A percentile compares a stretch with the other conserved stretches of the same genome.
These are phyloP conservation scores for Dactylellina drechsleri DNA, from an alignment of 2,329 filamentous ascomycete genomes.

Conservation along the genomic window DNA sequence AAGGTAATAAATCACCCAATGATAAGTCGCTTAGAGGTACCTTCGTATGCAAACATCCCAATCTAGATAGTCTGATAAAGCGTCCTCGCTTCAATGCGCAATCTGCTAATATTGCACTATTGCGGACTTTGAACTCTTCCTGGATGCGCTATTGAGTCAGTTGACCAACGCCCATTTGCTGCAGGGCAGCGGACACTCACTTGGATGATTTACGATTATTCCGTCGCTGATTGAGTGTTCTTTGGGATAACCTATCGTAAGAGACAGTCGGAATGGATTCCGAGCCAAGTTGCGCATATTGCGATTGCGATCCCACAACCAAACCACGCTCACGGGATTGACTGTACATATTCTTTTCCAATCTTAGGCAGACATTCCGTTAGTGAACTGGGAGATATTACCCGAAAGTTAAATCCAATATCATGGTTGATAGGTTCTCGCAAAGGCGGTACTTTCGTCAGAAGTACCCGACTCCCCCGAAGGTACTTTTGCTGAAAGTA, in stretches of 20 bases:
- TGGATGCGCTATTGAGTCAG: constrained; percentile 12
- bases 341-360: constrained; percentile 3
- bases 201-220: constrained; percentile 4
- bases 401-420: constrained; percentile 8
- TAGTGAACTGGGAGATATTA: constrained; percentile 15
- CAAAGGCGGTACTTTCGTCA: constrained; percentile 24
- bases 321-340: not conserved
- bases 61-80: constrained; percentile 17
- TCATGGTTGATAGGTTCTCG: not conserved
- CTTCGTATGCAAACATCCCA: constrained; percentile 28
- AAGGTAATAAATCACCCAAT: constrained; percentile 34
- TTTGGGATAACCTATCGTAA: constrained; percentile 2
- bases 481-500: constrained; percentile 49
- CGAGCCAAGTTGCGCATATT: constrained; percentile 41
- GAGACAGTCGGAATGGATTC: constrained; percentile 24
- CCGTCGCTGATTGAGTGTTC: not conserved
- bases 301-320: constrained; percentile 20
- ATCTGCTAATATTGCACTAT: constrained; percentile 12
- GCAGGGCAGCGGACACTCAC: constrained; percentile 28
- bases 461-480: constrained; percentile 36
- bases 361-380: constrained; percentile 27
- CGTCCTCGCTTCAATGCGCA: constrained; percentile 14
- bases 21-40: constrained; percentile 9
- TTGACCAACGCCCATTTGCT: constrained; percentile 44
- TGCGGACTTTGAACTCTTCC: constrained; percentile 22